Conservation (phyloP, 768 basidiomycete species). For the Mycena metata region DNA sequence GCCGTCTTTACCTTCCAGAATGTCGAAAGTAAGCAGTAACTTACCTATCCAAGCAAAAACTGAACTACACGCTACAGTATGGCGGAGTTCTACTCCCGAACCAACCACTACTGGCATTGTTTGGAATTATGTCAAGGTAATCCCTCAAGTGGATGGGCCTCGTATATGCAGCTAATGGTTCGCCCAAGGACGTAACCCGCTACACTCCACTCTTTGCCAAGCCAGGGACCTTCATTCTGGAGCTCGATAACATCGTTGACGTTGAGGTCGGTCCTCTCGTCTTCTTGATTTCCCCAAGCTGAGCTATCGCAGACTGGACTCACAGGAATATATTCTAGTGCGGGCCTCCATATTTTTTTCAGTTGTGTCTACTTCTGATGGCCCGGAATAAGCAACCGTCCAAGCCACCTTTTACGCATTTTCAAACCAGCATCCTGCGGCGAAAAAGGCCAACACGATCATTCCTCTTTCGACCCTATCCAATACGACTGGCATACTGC, state of each 20-base stretch:
- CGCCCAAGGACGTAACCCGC: slow-evolving; percentile 79
- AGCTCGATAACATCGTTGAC: slow-evolving; percentile 77
- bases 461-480: slow-evolving; percentile 77
- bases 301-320: slow-evolving; percentile 55
- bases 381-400: slow-evolving; percentile 62
- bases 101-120: slow-evolving; percentile 81
- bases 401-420: slow-evolving; percentile 81
- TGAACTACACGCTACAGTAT: slow-evolving; percentile 41
- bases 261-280: background rate
- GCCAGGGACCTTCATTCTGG: slow-evolving; percentile 77
- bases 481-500: slow-evolving; percentile 73
- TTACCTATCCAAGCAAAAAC: too few species aligned
- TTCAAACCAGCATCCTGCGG: slow-evolving; percentile 66
- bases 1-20: slow-evolving; percentile 83
- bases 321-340: slow-evolving; percentile 80
- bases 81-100: slow-evolving; percentile 88
- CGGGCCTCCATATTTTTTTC: slow-evolving; percentile 32
- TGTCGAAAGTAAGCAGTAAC: slow-evolving; percentile 62
- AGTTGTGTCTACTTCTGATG: background rate
- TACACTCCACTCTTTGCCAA: slow-evolving; percentile 79
- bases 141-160: too few species aligned
- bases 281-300: background rate
- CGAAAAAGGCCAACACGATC: slow-evolving; percentile 71
- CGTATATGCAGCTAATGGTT: too few species aligned
- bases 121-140: slow-evolving; percentile 84